A percentile compares a stretch with the other conserved stretches of the same genome.
phyloP scores from a whole-genome alignment of 345 rosid genomes.

The Isatis tinctoria region DNA sequence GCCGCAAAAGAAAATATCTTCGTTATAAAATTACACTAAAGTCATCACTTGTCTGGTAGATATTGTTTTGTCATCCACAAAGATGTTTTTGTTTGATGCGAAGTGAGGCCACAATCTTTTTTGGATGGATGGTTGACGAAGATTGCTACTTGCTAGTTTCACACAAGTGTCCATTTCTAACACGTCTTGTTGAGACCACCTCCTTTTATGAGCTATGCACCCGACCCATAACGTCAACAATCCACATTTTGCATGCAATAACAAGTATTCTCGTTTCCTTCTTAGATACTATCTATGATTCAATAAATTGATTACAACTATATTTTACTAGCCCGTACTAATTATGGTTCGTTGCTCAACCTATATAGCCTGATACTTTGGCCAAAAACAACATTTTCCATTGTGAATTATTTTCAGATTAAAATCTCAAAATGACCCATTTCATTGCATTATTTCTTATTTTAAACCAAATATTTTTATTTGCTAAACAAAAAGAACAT shows the following conservation, averaged over 20 bases:
- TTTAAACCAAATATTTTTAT: background rate
- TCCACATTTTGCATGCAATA: background rate
- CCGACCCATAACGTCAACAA: background rate
- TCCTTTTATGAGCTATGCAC: background rate
- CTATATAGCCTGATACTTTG: background rate
- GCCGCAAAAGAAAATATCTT: background rate
- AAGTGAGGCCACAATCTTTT: background rate
- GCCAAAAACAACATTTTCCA: background rate
- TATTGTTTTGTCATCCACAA: background rate
- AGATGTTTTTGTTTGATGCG: background rate
- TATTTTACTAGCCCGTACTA: background rate
- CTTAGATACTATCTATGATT: background rate
- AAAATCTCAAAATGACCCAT: too few species aligned
- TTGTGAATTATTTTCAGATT: background rate
- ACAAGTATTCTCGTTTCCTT: background rate
- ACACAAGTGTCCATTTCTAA: background rate
- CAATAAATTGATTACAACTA: background rate
- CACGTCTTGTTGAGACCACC: slow-evolving; percentile 16
- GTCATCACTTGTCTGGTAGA: slow-evolving; percentile 10
- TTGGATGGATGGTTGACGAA: background rate
- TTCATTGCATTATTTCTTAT: too few species aligned
- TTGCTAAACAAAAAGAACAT: background rate
- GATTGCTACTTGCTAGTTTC: slow-evolving; percentile 1
- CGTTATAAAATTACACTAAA: background rate
- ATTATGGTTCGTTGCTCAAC: background rate